Conservation (phyloP, 139 green algal genomes). For the Zygnema circumcarinatum region DNA sequence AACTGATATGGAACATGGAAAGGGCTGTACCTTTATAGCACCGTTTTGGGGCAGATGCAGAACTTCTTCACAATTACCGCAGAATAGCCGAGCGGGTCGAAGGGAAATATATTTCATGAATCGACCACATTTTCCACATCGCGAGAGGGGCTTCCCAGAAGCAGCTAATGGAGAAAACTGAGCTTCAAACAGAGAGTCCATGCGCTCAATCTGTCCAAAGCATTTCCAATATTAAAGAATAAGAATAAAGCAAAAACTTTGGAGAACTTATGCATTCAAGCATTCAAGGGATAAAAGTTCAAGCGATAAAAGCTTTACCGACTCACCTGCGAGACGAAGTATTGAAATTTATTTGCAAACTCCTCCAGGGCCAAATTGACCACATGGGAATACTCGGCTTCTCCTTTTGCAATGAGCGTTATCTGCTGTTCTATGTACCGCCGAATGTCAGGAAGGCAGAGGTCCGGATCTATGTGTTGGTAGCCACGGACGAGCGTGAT, state of each 20-base stretch:
- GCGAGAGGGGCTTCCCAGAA: constrained; percentile 70
- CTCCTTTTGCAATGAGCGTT: constrained; percentile 79
- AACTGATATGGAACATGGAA: no score
- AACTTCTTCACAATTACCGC: constrained; percentile 85
- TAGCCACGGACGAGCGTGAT: constrained; percentile 85
- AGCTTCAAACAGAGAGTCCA: constrained; percentile 91
- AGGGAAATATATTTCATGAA: constrained; percentile 87
- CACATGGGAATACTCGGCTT: constrained; percentile 72
- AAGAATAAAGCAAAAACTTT: background rate
- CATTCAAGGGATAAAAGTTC: no score
- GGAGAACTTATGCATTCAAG: no score
- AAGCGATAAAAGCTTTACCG: no score
- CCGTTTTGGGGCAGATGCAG: constrained; percentile 79
- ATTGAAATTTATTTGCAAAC: constrained; percentile 46
- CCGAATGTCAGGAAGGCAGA: constrained; percentile 79
- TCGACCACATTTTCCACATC: constrained; percentile 84
- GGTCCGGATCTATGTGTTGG: constrained; percentile 46
- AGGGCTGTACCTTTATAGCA: constrained; percentile 61
- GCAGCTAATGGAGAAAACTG: constrained; percentile 80
- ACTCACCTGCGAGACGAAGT: constrained; percentile 48
- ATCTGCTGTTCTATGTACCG: constrained; percentile 90
- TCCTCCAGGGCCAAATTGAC: constrained; percentile 52
- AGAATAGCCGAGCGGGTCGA: constrained; percentile 83
- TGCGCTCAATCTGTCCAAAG: constrained; percentile 73
- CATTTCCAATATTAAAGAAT: background rate